Base-by-base conservation (phyloP, 257 asterid genomes). In the Mentha longifolia region DNA sequence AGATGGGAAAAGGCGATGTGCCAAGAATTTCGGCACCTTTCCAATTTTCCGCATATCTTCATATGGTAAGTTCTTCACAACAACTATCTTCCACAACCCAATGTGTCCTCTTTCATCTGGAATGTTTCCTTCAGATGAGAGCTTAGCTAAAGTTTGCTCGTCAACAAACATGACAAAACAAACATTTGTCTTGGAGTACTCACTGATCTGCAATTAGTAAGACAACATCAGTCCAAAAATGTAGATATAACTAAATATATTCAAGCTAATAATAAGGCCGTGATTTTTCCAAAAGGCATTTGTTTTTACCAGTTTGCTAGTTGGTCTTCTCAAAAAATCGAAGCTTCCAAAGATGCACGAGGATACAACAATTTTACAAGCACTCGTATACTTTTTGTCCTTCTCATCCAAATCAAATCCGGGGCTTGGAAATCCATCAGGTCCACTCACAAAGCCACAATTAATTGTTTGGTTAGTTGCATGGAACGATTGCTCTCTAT, bases 341-440 rank as follows among this genome's bases (percentile, higher is more conserved):
- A 93, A 93, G 88, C 85, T 93, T 60, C 98, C 98, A 80, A 93
- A 93, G 71, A 89, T 91, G 86, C 98, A 91, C 2, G 98, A 91
- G 39, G 98, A 87, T 51, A 93, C 96, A 41, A 71, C 91, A 75
- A 91, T 81, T 68, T 61, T 79, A 75, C 97, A 91, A 35, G 72
- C 78, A 68, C 61, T 83, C 97, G 79, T 86, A 72, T 79, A 87
- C 74, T 60, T 76, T 58, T 77, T 86, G 77, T 91, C 97, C 74
- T 80, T 77, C 79, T 86, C 92, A 17, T 76, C 82, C 81, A 93
- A 78, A 82, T 90, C 95, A 85, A 87, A 93, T 65, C 98, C 98
- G 75, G 89, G 82, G 85, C 87, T 77, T 37, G 84, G 83, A 65
- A 72, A 76, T 72, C 85, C 89, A 58, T 79, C 82, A 45, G 83